Conservation (phyloP, 2,329 filamentous ascomycete species). For the Penicillium sp. region DNA sequence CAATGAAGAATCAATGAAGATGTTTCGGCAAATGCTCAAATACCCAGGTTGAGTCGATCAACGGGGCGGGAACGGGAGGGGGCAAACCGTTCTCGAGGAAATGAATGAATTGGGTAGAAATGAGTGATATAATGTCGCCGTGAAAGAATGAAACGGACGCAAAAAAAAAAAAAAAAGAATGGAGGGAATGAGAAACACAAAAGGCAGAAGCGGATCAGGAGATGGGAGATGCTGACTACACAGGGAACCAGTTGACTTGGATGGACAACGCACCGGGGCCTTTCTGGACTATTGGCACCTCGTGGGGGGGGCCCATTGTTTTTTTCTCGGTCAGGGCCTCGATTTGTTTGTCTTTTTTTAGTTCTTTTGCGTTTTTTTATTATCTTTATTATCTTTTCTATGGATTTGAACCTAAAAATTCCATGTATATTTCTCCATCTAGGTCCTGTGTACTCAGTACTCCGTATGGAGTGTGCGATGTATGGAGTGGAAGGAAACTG, state of each 20-base stretch:
- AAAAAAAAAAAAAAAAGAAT: slow-evolving; percentile 36
- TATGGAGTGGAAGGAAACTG: slow-evolving; percentile 1
- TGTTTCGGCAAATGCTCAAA: slow-evolving; percentile 18
- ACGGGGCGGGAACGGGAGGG: slow-evolving; percentile 21
- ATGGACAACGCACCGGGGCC: not conserved
- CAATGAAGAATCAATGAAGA: not conserved
- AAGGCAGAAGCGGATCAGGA: slow-evolving; percentile 24
- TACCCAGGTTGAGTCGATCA: slow-evolving; percentile 29
- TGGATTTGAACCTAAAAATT: not conserved
- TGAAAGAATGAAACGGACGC: slow-evolving; percentile 55
- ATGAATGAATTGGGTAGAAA: slow-evolving; percentile 31
- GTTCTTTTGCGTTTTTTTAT: not conserved
- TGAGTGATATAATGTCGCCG: slow-evolving; percentile 46
- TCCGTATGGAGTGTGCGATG: not conserved
- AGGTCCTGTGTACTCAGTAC: not conserved
- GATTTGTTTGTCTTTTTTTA: not conserved
- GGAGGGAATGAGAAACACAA: slow-evolving; percentile 29
- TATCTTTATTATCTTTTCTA: not conserved
- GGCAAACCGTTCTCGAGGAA: slow-evolving; percentile 32
- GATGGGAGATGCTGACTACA: slow-evolving; percentile 29
- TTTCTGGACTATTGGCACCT: slow-evolving; percentile 17
- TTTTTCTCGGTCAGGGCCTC: slow-evolving; percentile 3
- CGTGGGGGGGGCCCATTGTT: slow-evolving; percentile 17
- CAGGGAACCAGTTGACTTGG: slow-evolving; percentile 7
- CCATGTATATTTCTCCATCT: not conserved